Percentiles rank a stretch among this genome's conserved stretches.
phyloP scores from a whole-genome alignment of 306 rosid species.

The Morella rubra region DNA sequence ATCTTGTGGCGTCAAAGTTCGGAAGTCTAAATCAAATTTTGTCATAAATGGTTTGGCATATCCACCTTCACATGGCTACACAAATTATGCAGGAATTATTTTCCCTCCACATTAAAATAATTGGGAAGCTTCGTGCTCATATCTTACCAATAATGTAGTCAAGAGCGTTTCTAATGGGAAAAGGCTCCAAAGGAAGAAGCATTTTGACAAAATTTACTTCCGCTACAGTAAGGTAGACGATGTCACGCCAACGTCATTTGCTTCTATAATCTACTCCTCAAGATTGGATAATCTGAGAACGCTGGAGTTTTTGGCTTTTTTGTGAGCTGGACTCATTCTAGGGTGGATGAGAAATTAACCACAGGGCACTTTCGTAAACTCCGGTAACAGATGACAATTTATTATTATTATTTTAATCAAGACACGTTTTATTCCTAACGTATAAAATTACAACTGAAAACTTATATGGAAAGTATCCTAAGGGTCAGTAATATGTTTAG shows the following conservation, averaged over 20 bases:
- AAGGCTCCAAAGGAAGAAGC: background rate
- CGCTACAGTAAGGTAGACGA: background rate
- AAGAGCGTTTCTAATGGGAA: background rate
- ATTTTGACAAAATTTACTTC: too few species aligned
- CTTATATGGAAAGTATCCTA: too few species aligned
- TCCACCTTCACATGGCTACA: background rate
- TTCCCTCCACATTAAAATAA: background rate
- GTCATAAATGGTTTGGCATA: background rate
- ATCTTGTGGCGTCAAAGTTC: background rate
- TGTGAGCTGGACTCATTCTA: background rate
- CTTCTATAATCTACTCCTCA: background rate
- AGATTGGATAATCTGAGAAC: background rate
- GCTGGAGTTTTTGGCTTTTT: background rate
- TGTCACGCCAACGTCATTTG: conserved; percentile 25
- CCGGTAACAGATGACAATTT: background rate
- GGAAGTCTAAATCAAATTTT: background rate
- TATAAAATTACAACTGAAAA: too few species aligned
- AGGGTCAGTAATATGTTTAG: too few species aligned
- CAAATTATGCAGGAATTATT: background rate
- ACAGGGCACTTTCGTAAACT: background rate
- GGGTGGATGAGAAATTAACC: background rate
- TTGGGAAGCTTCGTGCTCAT: background rate
- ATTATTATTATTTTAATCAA: too few species aligned
- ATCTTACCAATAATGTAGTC: background rate
- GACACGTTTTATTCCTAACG: too few species aligned